Evolutionary conservation across 305 asterid genomes (phyloP).

Genomic region (Fraxinus latifolia): DNA sequence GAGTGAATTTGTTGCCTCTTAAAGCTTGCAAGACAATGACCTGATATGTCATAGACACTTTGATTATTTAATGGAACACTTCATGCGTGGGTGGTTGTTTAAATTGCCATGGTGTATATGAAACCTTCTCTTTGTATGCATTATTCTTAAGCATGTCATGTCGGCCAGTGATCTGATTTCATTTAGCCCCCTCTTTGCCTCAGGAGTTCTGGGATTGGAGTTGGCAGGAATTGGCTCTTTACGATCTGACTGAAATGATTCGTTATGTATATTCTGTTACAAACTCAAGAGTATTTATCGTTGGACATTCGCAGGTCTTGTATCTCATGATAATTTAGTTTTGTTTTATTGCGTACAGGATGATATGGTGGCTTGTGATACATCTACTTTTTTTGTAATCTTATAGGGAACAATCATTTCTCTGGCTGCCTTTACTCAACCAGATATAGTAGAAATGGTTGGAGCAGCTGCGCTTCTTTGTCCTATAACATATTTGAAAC

Average conservation of each 20-base stretch:
- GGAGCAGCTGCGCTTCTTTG: conserved; percentile 91
- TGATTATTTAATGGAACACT: neutral
- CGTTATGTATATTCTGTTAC: conserved; percentile 55
- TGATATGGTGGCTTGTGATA: neutral
- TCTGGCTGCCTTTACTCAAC: conserved; percentile 89
- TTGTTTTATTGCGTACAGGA: neutral
- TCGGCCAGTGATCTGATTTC: conserved; percentile 14
- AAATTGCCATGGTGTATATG: neutral
- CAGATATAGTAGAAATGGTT: conserved; percentile 72
- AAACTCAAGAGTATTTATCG: conserved; percentile 60
- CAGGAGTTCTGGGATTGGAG: conserved; percentile 99
- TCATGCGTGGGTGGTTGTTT: neutral
- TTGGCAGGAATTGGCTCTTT: conserved; percentile 93
- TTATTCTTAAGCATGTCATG: neutral
- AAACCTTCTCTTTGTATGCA: neutral
- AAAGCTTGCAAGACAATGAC: neutral
- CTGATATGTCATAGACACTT: conserved; percentile 1
- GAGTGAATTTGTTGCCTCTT: neutral
- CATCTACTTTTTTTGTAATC: conserved; percentile 9
- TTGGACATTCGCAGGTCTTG: conserved; percentile 96
- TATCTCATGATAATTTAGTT: conserved; percentile 13
- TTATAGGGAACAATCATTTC: conserved; percentile 91
- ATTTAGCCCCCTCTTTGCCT: conserved; percentile 15
- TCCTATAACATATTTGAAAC: conserved; percentile 82
- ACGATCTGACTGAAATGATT: conserved; percentile 78